Base-by-base conservation (phyloP, 2,329 filamentous ascomycete genomes). In the Plenodomus biglobosus region DNA sequence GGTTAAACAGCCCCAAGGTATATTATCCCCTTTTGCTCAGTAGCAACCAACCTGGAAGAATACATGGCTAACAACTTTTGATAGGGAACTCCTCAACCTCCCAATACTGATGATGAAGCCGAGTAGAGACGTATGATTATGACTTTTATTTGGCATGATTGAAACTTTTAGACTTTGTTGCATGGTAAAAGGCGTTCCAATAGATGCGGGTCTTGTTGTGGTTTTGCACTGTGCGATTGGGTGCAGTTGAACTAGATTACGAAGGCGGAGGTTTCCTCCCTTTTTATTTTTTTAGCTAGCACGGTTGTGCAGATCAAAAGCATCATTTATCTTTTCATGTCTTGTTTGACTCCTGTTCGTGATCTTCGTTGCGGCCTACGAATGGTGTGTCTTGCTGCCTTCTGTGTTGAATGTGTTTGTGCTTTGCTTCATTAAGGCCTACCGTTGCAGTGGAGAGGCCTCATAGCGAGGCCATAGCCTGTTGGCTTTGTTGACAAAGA, bases 1-100 rank as follows among this genome's bases (percentile, higher is more conserved):
- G 82, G 80, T 78, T 95, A 62, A 92, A 90, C 75, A 89, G 83
- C 64, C 88, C 88, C 6, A 75, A 75, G 69, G 72, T 70, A 64
- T 35, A 63, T 54, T 32, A 19, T 42, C 32, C 22, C 22, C 22
- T 22, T 36, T 6, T 13, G 15, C 4, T 21, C 30, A 16, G 24
- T 16, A 32, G 8, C 8, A 32, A 11, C 27, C 2, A 20, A 22
- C 5, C 20, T 44, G 24, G 19, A 8, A 4, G 27, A 19, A 20
- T 21, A 10, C 19, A 44, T 49, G 36, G 11, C 62, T 71, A 62
- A 70, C 48, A 4, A 6, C n/a, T 18, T 35, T 34, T 8, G n/a
- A 46, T 40, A 71, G 70, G 71, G 70, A 27, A 74, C 72, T 27
- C 72, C 72, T 21, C 65, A 72, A 44, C 70, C 70, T 40, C 62